Evolutionary conservation across 75 land plant species (phyloP).

Genomic region (Pinus albicaulis): DNA sequence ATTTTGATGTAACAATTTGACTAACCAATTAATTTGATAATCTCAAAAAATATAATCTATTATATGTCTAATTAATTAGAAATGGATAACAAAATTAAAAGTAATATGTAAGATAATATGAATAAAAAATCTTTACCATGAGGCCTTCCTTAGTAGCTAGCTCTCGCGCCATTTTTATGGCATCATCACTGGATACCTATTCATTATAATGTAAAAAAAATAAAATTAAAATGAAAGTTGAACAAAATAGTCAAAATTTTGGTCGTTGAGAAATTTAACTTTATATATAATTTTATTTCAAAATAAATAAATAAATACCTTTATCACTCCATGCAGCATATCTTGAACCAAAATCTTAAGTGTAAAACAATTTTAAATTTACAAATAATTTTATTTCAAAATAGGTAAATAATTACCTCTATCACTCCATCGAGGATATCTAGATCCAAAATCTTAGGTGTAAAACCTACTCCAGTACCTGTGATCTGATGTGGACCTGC

Average conservation of each 20-base stretch:
- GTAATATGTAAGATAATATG: not conserved
- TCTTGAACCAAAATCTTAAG: slow-evolving; percentile 80
- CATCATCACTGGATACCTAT: slow-evolving; percentile 80
- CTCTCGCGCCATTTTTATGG: slow-evolving; percentile 74
- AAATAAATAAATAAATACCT: slow-evolving; percentile 23
- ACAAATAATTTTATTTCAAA: not conserved
- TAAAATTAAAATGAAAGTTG: not conserved
- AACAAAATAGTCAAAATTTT: too few relatives aligned
- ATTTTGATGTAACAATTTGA: too few relatives aligned
- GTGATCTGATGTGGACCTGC: slow-evolving; percentile 81
- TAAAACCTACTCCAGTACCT: slow-evolving; percentile 89
- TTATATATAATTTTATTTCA: not conserved
- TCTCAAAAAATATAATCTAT: not conserved
- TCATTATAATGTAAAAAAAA: too few relatives aligned
- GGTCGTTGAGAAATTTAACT: too few relatives aligned
- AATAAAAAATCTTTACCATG: slow-evolving; percentile 34
- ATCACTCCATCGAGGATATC: slow-evolving; percentile 79
- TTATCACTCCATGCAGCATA: slow-evolving; percentile 74
- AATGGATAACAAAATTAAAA: not conserved
- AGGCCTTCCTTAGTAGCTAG: slow-evolving; percentile 81
- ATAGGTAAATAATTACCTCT: slow-evolving; percentile 23
- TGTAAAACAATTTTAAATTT: slow-evolving; percentile 29
- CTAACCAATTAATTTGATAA: too few relatives aligned
- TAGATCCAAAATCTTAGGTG: slow-evolving; percentile 78
- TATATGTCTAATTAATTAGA: not conserved